Percentiles rank a stretch among this genome's conserved stretches.
phyloP scores from a whole-genome alignment of 176 grass and related monocot species.

The Elaeis guineensis region DNA sequence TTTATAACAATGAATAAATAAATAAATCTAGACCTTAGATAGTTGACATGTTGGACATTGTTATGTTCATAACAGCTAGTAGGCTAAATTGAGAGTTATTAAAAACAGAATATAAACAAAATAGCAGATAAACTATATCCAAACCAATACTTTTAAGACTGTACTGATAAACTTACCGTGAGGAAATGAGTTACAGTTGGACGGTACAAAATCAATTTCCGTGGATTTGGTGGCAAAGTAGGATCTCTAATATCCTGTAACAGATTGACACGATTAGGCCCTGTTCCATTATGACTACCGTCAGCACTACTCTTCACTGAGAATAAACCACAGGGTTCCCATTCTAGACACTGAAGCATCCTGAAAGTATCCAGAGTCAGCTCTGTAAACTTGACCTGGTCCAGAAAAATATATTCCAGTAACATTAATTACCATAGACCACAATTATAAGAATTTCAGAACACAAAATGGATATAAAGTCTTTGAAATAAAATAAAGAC shows the following conservation, averaged over 20 bases:
- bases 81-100: too few relatives aligned
- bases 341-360: conserved; percentile 95
- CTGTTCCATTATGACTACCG: conserved; percentile 40
- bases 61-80: too few relatives aligned
- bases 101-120: too few relatives aligned
- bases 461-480: not conserved
- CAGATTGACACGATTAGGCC: conserved; percentile 52
- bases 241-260: conserved; percentile 77
- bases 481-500: not conserved
- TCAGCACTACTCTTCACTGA: conserved; percentile 45
- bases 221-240: conserved; percentile 69
- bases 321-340: conserved; percentile 88
- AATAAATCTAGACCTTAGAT: too few relatives aligned
- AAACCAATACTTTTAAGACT: not conserved
- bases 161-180: conserved; percentile 32
- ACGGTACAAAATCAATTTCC: conserved; percentile 66
- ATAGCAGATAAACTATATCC: too few relatives aligned
- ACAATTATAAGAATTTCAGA: not conserved
- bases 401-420: not conserved
- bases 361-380: conserved; percentile 82
- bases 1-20: too few relatives aligned
- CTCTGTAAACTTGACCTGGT: conserved; percentile 87
- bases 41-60: too few relatives aligned
- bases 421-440: too few relatives aligned
- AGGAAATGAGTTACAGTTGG: conserved; percentile 75